Percentiles rank a stretch among this genome's conserved stretches.
Conservation (phyloP, 306 rosid species). For the Betula pendula region DNA sequence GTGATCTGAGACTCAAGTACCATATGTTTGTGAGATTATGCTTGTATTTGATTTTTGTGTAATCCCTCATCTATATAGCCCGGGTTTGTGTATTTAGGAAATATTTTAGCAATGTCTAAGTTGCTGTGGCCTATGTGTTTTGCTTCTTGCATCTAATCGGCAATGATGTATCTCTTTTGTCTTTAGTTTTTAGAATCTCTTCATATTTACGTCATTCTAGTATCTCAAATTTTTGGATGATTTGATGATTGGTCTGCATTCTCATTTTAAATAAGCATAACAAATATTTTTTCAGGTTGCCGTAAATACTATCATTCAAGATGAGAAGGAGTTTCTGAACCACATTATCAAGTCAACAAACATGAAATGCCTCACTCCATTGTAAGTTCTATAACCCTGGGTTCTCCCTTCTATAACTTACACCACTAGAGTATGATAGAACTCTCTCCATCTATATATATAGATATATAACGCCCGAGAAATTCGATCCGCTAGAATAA, state of each 20-base stretch:
- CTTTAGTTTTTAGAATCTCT: background rate
- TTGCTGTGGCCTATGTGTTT: background rate
- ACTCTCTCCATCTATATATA: too few relatives aligned
- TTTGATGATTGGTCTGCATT: slow-evolving; percentile 25
- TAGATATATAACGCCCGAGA: too few relatives aligned
- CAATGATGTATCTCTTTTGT: background rate
- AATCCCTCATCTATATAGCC: background rate
- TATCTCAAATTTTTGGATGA: slow-evolving; percentile 5
- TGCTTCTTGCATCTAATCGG: background rate
- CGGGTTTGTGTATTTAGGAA: background rate
- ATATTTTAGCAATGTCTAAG: background rate
- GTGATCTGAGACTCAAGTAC: background rate
- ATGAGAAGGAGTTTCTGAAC: slow-evolving; percentile 77
- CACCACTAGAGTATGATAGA: too few relatives aligned
- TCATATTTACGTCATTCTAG: background rate
- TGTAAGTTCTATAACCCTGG: slow-evolving; percentile 47
- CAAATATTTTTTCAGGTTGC: slow-evolving; percentile 61
- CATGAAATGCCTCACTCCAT: slow-evolving; percentile 92
- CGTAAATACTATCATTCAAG: slow-evolving; percentile 72
- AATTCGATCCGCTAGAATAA: too few relatives aligned
- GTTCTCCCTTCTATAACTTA: slow-evolving; percentile 14
- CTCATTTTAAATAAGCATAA: slow-evolving; percentile 15
- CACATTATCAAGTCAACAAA: slow-evolving; percentile 83
- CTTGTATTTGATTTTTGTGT: background rate
- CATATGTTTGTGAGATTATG: background rate